phyloP scores from a whole-genome alignment of 202 grass and related monocot species.

The Dendrocalamus latiflorus region DNA sequence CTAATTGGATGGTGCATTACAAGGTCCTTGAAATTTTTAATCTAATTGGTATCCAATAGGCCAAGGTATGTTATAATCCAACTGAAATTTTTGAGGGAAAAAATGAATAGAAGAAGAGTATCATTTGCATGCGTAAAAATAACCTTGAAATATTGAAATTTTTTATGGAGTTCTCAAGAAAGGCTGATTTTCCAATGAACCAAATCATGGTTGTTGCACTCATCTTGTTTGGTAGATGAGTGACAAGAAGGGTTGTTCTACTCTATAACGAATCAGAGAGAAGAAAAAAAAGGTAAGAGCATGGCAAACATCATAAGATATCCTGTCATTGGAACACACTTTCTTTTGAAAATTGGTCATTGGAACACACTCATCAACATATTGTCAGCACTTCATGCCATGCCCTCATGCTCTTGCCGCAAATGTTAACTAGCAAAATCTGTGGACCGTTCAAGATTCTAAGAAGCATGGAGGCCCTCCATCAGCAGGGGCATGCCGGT shows the following conservation, averaged over 20 bases:
- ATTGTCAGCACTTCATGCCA: constrained; percentile 20
- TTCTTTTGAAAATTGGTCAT: background rate
- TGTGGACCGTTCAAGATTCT: background rate
- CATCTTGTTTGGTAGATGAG: constrained; percentile 1
- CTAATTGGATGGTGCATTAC: background rate
- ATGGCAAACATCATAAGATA: constrained; percentile 22
- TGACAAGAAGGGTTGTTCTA: background rate
- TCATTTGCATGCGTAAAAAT: too few species aligned
- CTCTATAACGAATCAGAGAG: background rate
- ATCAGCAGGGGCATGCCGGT: background rate
- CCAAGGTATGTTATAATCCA: background rate
- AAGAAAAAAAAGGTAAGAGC: background rate
- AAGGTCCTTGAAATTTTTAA: background rate
- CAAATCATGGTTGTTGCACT: constrained; percentile 13
- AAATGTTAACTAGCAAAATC: background rate
- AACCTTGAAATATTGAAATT: too few species aligned
- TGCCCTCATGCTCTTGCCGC: background rate
- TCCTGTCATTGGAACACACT: background rate
- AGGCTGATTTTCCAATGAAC: background rate
- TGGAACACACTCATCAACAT: background rate
- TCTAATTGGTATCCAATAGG: too few species aligned
- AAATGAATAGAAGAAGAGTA: too few species aligned
- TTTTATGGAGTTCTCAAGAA: too few species aligned
- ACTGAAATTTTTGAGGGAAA: background rate
- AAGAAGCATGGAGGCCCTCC: constrained; percentile 9